Percentiles rank a stretch among this genome's conserved stretches.
These are phyloP conservation scores for Penicillium sp. DNA, from an alignment of 2,329 filamentous ascomycete genomes.

Conservation along the genomic window DNA sequence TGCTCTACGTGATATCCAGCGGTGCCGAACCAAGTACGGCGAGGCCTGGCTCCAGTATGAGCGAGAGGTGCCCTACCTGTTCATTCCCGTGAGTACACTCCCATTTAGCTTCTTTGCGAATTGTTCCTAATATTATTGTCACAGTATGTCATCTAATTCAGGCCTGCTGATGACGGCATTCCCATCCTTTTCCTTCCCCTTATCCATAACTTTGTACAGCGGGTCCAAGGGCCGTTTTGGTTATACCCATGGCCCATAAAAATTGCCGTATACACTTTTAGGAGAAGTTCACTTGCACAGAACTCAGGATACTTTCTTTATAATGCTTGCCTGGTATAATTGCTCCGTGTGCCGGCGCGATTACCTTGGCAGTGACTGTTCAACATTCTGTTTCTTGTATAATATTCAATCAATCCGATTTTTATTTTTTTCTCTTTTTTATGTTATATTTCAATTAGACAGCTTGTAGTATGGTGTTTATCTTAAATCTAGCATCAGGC, in stretches of 20 bases:
- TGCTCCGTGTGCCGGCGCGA: neutral
- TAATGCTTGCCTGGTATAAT: constrained; percentile 16
- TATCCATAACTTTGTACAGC: constrained; percentile 11
- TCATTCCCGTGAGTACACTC: constrained; percentile 64
- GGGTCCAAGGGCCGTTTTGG: constrained; percentile 5
- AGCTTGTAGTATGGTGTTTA: neutral
- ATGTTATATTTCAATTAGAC: neutral
- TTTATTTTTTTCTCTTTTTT: neutral
- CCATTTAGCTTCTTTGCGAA: neutral
- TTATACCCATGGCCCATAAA: constrained; percentile 4
- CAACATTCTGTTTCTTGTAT: constrained; percentile 24
- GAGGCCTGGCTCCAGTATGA: constrained; percentile 81
- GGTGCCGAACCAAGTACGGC: constrained; percentile 76
- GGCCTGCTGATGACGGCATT: neutral
- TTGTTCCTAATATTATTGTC: neutral
- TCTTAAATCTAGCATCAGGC: neutral
- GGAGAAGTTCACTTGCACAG: constrained; percentile 4
- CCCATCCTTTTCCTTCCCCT: neutral
- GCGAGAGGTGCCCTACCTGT: constrained; percentile 75
- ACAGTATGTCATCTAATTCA: constrained; percentile 36
- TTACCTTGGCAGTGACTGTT: constrained; percentile 1
- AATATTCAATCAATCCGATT: constrained; percentile 23
- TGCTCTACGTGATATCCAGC: constrained; percentile 70
- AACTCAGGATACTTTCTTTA: constrained; percentile 15
- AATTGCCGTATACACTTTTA: constrained; percentile 6